Conservation (phyloP, 2,329 filamentous ascomycete species). For the Cladobotryum protrusum region DNA sequence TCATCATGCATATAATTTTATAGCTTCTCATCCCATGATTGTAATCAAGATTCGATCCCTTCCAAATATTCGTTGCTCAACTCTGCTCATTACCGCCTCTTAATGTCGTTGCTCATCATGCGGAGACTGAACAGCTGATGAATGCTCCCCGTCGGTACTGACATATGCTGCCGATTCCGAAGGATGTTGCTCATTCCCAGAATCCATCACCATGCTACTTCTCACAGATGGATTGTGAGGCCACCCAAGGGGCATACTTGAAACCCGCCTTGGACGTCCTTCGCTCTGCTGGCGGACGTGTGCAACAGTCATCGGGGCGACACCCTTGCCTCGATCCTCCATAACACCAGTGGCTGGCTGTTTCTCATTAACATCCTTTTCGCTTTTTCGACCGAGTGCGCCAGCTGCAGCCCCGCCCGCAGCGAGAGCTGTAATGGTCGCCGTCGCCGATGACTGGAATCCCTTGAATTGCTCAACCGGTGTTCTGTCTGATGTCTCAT, state of each 20-base stretch:
- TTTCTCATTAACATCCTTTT: conserved; percentile 19
- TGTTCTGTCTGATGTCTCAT: conserved; percentile 37
- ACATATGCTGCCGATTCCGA: neutral
- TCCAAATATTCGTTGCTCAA: no score
- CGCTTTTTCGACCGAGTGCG: conserved; percentile 15
- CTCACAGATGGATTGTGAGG: conserved; percentile 27
- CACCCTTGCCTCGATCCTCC: conserved; percentile 15
- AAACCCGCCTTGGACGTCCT: conserved; percentile 21
- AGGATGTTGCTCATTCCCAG: neutral
- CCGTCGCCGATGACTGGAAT: conserved; percentile 17
- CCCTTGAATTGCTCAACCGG: conserved; percentile 26
- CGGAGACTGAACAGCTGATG: no score
- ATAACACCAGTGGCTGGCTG: conserved; percentile 3
- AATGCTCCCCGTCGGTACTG: no score
- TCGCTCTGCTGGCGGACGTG: conserved; percentile 16
- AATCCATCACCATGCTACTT: conserved; percentile 14
- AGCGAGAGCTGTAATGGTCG: conserved; percentile 17
- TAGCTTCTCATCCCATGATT: neutral
- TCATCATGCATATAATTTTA: neutral
- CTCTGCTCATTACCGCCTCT: no score
- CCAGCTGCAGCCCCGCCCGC: conserved; percentile 18
- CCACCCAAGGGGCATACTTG: conserved; percentile 34
- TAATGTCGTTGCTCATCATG: no score
- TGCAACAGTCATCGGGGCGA: conserved; percentile 14
- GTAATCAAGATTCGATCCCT: no score